Conservation (phyloP, 768 basidiomycete species). For the Kwoniella europaea region DNA sequence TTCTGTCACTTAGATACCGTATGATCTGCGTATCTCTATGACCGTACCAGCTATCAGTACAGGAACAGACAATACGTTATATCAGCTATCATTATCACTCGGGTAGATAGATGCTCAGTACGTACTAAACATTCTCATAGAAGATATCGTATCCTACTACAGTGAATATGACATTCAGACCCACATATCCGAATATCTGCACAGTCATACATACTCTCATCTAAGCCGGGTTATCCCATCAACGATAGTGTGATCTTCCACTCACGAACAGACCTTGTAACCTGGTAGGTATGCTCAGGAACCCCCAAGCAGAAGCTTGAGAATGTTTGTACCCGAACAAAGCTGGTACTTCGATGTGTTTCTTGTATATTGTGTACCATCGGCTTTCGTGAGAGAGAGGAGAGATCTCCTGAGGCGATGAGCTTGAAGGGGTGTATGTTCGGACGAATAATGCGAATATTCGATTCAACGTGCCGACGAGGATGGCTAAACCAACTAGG, state of each 20-base stretch:
- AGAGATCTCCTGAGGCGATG: not conserved
- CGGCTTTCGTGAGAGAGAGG: not conserved
- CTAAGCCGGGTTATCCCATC: too few species aligned
- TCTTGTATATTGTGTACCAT: slow-evolving; percentile 22
- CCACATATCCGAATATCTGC: slow-evolving; percentile 34
- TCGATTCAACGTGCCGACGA: slow-evolving; percentile 25
- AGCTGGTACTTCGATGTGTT: slow-evolving; percentile 28
- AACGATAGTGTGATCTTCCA: not conserved
- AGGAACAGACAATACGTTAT: not conserved
- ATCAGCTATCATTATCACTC: not conserved
- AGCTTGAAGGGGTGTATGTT: not conserved
- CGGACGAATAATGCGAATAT: slow-evolving; percentile 9
- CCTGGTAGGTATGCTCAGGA: slow-evolving; percentile 28
- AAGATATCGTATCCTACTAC: slow-evolving; percentile 29
- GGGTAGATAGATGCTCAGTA: not conserved
- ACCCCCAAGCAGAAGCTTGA: slow-evolving; percentile 27
- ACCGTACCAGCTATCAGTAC: slow-evolving; percentile 13
- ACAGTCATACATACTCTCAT: too few species aligned
- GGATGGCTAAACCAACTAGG: slow-evolving; percentile 22
- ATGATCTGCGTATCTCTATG: slow-evolving; percentile 14
- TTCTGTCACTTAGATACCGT: slow-evolving; percentile 36
- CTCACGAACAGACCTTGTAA: slow-evolving; percentile 34
- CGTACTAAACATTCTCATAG: slow-evolving; percentile 37
- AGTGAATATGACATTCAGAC: slow-evolving; percentile 35
- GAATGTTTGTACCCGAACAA: slow-evolving; percentile 33